These are phyloP conservation scores for Globisporangium canariense DNA, from an alignment of 352 stramenopile species.

Conservation along the genomic window DNA sequence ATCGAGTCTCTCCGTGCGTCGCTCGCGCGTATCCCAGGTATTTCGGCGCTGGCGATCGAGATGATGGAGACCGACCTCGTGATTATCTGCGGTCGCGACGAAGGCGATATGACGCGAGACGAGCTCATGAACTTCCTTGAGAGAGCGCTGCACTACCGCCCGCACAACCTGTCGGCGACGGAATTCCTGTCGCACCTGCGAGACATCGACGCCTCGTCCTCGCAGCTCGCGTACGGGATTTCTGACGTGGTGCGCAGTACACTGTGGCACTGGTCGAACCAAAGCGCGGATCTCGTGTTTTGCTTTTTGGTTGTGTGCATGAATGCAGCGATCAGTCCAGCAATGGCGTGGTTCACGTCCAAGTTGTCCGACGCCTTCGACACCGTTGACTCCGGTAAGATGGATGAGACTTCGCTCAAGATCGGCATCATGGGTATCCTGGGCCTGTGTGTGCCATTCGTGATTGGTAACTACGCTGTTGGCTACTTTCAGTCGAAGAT, in stretches of 20 bases:
- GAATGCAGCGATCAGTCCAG: constrained; percentile 78
- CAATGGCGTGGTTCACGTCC: constrained; percentile 71
- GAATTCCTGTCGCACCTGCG: constrained; percentile 81
- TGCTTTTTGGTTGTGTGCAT: constrained; percentile 81
- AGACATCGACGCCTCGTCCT: constrained; percentile 82
- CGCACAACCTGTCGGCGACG: constrained; percentile 64
- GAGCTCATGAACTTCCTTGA: constrained; percentile 88
- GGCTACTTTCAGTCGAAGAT: constrained; percentile 90
- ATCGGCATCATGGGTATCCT: constrained; percentile 76
- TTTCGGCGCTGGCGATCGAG: constrained; percentile 79
- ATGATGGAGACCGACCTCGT: constrained; percentile 89
- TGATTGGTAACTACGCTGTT: constrained; percentile 82
- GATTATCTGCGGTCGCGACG: constrained; percentile 83
- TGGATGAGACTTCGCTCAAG: constrained; percentile 50
- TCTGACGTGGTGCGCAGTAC: constrained; percentile 76
- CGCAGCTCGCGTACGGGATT: constrained; percentile 66
- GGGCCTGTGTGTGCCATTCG: constrained; percentile 76
- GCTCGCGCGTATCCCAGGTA: constrained; percentile 74
- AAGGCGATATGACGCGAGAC: constrained; percentile 81
- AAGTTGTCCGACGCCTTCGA: constrained; percentile 74
- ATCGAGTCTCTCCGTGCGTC: constrained; percentile 82
- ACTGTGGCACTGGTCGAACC: constrained; percentile 84
- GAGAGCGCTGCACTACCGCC: constrained; percentile 75
- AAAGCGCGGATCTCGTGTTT: constrained; percentile 65
- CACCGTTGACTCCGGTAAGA: constrained; percentile 32